Evolutionary conservation across 139 green algal genomes (phyloP), one percentile per base, ranked within the genome.

Genomic region (Trebouxia sp.): DNA sequence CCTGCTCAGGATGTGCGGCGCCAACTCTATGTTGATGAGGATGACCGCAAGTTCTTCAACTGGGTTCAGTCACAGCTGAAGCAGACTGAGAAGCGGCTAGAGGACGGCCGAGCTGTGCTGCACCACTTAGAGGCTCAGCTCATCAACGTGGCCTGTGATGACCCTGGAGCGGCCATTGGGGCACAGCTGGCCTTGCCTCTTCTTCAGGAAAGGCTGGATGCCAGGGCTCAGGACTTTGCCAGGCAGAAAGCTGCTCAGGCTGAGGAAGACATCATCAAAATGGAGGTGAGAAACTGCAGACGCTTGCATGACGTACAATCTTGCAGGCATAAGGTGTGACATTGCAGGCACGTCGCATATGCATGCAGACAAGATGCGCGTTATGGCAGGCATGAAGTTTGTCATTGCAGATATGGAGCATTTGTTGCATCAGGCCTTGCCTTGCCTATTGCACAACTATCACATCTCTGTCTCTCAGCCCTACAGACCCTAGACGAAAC

Each of bases 91-190:
- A 81, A 84, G 56, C 76, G 85, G 5, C 75, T 95, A 75, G 91
- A 94, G 53, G 92, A 95, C 50, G 88, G 87, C 1, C 80, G 85
- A 12, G 93, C 93, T 20, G 91, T 87, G 12, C 81, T 97, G 67
- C 87, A 91, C 82, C 92, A 96, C 83, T 80, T 97, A 65, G 90
- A 96, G 84, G 87, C 91, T 69, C 78, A 90, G 42, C 88, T 96
- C 28, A 82, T 94, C 67, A 94, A 96, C 80, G 82, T 92, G 15
- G 90, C 90, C 11, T 97, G 94, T 75, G 91, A 97, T 69, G 94
- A 97, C 81, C 93, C 92, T 5, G 89, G 89, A 35, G 87, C 82
- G 24, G 42, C 80, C 32, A 90, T 96, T 9, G 90, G 90, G 45
- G 77, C 80, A 15, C 85, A 92, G 80, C 85, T 96, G 80, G 88